Evolutionary conservation across 2,329 filamentous ascomycete species (phyloP), one percentile per base, ranked within the genome.

Genomic region (Ascochyta lentis): DNA sequence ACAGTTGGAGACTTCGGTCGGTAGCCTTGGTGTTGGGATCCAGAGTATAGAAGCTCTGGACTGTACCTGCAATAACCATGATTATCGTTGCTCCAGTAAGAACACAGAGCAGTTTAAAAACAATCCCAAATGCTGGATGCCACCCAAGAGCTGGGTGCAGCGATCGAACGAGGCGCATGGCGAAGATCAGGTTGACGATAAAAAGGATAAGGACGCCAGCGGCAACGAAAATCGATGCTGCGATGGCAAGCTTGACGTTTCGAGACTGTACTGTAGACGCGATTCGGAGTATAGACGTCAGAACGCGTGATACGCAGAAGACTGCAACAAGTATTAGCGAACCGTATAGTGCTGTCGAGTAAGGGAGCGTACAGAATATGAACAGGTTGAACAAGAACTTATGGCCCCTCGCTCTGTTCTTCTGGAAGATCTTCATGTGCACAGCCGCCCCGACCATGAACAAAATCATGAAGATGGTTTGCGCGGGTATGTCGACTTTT

Each of bases 201-300:
- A 90, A 94, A 24, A 96, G 78, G 7, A 96, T 75, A 31, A 96
- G 72, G 15, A 92, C 86, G 38, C 91, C 91, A 0, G 89, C 87
- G 40, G 87, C 85, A 54, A 91, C 84, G 65, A 95, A 87, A 68
- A 95, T 84, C 61, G 81, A 81, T 3, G 89, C 85, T 0, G 84
- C 83, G 44, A 86, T 83, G 3, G 78, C 81, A 4, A 87, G 68
- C 9, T 65, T 68, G 31, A 83, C 65, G 57, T 83, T 81, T 10
- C 58, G 57, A 2, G 71, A 72, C 5, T 69, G 58, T 39, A 61
- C 48, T 64, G 75, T 56, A 13, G 64, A 69, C 19, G 73, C 66
- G 15, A 77, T 70, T 27, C 74, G 70, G 33, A 81, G 63, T 24
- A 70, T 68, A 38, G 70, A 75, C 5, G 79, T 80, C 10, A 74